Conservation (phyloP, 768 basidiomycete genomes). For the Peribolospora kevripleyi region DNA sequence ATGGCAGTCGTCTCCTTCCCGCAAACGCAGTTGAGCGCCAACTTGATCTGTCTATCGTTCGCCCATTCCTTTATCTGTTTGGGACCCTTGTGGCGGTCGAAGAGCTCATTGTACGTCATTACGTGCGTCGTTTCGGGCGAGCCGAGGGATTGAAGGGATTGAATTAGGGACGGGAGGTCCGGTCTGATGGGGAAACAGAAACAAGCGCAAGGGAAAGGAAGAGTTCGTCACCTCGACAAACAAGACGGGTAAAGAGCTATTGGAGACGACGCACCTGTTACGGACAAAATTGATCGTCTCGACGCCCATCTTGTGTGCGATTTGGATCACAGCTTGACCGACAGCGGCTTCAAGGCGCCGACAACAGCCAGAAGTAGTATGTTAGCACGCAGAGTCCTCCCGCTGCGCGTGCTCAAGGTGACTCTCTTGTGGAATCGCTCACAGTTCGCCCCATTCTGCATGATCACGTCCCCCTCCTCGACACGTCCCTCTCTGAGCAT, state of each 20-base stretch:
- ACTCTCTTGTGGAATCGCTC: slow-evolving; percentile 19
- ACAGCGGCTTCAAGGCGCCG: slow-evolving; percentile 24
- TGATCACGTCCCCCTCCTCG: slow-evolving; percentile 45
- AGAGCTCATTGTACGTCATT: slow-evolving; percentile 49
- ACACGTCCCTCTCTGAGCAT: slow-evolving; percentile 46
- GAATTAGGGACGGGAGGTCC: neutral
- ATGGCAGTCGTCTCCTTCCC: slow-evolving; percentile 45
- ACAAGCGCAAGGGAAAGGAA: neutral
- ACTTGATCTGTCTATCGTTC: slow-evolving; percentile 31
- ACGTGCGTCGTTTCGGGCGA: slow-evolving; percentile 51
- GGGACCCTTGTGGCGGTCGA: slow-evolving; percentile 27
- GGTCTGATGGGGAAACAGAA: neutral
- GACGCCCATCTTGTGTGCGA: slow-evolving; percentile 43
- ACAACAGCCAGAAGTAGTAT: neutral
- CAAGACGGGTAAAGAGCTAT: too few relatives aligned
- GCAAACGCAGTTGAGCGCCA: slow-evolving; percentile 37
- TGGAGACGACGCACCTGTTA: slow-evolving; percentile 27
- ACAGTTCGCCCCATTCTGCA: slow-evolving; percentile 71
- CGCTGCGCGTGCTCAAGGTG: neutral
- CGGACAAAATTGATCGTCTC: slow-evolving; percentile 66
- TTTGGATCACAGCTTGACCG: slow-evolving; percentile 65
- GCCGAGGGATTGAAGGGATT: slow-evolving; percentile 18
- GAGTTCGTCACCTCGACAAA: neutral
- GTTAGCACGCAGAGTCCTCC: slow-evolving; percentile 4
- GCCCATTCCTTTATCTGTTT: slow-evolving; percentile 38